Percentiles rank a stretch among this genome's conserved stretches.
phyloP scores from a whole-genome alignment of 805 yeast genomes.

The Myxozyma geophila region DNA sequence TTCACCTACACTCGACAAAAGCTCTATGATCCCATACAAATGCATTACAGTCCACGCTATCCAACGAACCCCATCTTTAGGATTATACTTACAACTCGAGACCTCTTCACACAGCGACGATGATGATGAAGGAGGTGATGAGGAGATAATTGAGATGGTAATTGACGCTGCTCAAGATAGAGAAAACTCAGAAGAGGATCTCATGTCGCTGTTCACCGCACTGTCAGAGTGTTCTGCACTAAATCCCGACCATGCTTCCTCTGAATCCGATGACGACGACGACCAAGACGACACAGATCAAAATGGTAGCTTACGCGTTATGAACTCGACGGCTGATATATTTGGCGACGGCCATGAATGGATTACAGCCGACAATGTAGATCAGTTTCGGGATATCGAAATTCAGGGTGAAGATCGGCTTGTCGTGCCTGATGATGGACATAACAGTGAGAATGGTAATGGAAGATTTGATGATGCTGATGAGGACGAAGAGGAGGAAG shows the following conservation, averaged over 20 bases:
- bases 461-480: constrained; percentile 21
- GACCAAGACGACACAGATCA: constrained; percentile 3
- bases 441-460: neutral
- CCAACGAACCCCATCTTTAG: constrained; percentile 22
- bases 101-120: constrained; percentile 7
- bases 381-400: constrained; percentile 22
- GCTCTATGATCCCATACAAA: constrained; percentile 19
- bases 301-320: neutral
- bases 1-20: constrained; percentile 7
- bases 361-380: constrained; percentile 36
- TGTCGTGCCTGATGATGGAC: neutral
- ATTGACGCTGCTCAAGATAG: constrained; percentile 4
- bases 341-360: constrained; percentile 25
- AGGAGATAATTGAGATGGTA: neutral
- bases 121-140: constrained; percentile 3
- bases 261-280: constrained; percentile 9
- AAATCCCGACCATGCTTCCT: constrained; percentile 7
- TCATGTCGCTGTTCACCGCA: constrained; percentile 16
- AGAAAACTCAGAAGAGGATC: constrained; percentile 8
- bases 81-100: constrained; percentile 30
- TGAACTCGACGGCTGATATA: constrained; percentile 12
- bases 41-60: constrained; percentile 27
- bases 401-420: constrained; percentile 27
- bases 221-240: constrained; percentile 17
- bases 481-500: constrained; percentile 7